A percentile compares a stretch with the other conserved stretches of the same genome.
Evolutionary conservation across 2,329 filamentous ascomycete species (phyloP).

Genomic region (Aspergillus bombycis): DNA sequence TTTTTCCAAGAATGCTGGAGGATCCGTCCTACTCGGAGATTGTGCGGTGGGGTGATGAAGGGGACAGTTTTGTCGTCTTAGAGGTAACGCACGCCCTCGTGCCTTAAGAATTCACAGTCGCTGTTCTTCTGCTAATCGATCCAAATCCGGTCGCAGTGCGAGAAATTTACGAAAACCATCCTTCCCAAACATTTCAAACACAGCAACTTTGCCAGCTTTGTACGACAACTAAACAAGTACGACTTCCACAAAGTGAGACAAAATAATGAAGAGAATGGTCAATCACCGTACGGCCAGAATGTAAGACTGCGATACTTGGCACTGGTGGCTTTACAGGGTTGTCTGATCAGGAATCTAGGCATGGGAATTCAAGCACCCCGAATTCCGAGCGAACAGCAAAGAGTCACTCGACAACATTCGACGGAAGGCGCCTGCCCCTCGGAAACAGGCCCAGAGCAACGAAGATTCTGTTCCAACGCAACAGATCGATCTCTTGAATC

Average conservation of each 20-base stretch:
- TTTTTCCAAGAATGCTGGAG: slow-evolving; percentile 78
- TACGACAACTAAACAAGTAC: slow-evolving; percentile 94
- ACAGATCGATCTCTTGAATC: slow-evolving; percentile 86
- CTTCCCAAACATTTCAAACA: slow-evolving; percentile 99
- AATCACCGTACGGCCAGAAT: slow-evolving; percentile 79
- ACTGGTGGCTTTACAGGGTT: background rate
- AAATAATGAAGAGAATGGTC: slow-evolving; percentile 82
- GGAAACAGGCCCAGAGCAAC: slow-evolving; percentile 69
- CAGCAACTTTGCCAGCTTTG: slow-evolving; percentile 97
- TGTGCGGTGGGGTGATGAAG: slow-evolving; percentile 92
- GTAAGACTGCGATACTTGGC: slow-evolving; percentile 48
- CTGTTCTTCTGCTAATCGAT: slow-evolving; percentile 20
- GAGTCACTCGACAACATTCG: slow-evolving; percentile 96
- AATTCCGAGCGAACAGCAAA: slow-evolving; percentile 94
- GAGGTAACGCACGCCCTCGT: slow-evolving; percentile 65
- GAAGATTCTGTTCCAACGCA: slow-evolving; percentile 80
- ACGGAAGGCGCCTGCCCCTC: slow-evolving; percentile 87
- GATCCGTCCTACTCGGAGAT: slow-evolving; percentile 90
- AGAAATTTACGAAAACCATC: slow-evolving; percentile 97
- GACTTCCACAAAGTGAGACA: slow-evolving; percentile 98
- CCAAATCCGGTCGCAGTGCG: slow-evolving; percentile 66
- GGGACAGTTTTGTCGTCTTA: slow-evolving; percentile 94
- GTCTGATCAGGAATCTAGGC: slow-evolving; percentile 56
- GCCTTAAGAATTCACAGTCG: slow-evolving; percentile 10
- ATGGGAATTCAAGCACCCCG: slow-evolving; percentile 97